A percentile compares a stretch with the other conserved stretches of the same genome.
phyloP scores from a whole-genome alignment of 495 filamentous ascomycete genomes.

The Aspergillus campestris region DNA sequence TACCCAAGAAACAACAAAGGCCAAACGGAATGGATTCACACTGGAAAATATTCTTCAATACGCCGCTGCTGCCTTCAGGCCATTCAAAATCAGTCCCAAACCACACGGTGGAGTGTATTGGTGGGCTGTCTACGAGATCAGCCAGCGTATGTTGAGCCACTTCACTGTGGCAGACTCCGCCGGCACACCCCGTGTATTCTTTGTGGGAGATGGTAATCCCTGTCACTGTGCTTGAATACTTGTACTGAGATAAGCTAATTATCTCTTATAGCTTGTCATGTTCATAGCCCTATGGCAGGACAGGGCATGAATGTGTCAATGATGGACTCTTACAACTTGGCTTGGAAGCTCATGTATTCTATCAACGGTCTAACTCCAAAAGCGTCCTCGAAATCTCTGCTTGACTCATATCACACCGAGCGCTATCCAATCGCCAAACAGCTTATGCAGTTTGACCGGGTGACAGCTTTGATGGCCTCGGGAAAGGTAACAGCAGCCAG shows the following conservation, averaged over 20 bases:
- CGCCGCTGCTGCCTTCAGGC: conserved; percentile 34
- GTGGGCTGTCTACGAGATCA: conserved; percentile 61
- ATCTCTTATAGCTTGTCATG: conserved; percentile 38
- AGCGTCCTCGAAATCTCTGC: conserved; percentile 39
- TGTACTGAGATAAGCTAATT: neutral
- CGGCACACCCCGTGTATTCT: conserved; percentile 48
- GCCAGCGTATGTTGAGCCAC: conserved; percentile 60
- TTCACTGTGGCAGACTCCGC: conserved; percentile 53
- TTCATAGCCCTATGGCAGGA: conserved; percentile 68
- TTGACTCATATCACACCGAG: conserved; percentile 64
- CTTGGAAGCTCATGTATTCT: conserved; percentile 74
- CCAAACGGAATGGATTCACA: conserved; percentile 30
- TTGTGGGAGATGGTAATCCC: conserved; percentile 51
- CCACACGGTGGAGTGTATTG: conserved; percentile 43
- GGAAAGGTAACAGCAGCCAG: conserved; percentile 35
- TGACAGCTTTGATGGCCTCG: conserved; percentile 45
- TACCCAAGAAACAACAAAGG: conserved; percentile 14
- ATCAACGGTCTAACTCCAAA: conserved; percentile 49
- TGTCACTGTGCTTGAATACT: neutral
- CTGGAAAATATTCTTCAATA: conserved; percentile 34
- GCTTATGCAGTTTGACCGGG: conserved; percentile 64
- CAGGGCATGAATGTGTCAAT: conserved; percentile 90
- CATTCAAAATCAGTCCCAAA: conserved; percentile 38
- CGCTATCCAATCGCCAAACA: conserved; percentile 60
- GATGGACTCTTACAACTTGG: conserved; percentile 74